Base-by-base conservation (phyloP, 1,284 basidiomycete species). In the Psilocybe mexicana region DNA sequence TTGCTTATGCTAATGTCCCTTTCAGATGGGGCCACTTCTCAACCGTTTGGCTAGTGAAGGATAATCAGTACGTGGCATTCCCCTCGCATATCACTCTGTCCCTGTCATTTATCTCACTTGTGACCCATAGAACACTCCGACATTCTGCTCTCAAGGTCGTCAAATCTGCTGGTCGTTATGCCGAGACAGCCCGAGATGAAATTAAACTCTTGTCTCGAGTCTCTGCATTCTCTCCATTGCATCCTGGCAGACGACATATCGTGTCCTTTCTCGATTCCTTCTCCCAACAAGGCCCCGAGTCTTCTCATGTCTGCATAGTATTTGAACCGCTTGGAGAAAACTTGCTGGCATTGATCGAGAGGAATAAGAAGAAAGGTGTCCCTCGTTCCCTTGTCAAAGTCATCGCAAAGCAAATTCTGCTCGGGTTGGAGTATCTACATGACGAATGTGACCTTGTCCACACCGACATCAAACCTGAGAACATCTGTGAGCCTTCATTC, bases 241-340 rank as follows among this genome's bases (percentile, higher is more conserved):
- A 92, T 69, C 83, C 81, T 6, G 91, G 92, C 46, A 79, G 86
- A 54, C 73, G 79, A 12, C 80, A 92, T 66, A 84, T 94, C 60
- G 92, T 96, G 58, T 88, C 91, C 24, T 91, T 95, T 63, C 84
- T 96, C 63, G 93, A 96, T 74, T 91, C 92, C 43, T 96, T 96
- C 72, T 80, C 82, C 3, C 87, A 91, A 66, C 71, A 76, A 61
- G 79, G 80, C 2, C 83, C 84, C 14, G 83, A 87, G 61, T 85
- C 86, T 6, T 80, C 80, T 6, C 93, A 96, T 70, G 85, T 96
- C 54, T 96, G 93, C 76, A 93, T 96, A 68, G 90, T 94, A 26
- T 94, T 94, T 64, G 94, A 96, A 73, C 93, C 94, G 0, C 82
- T 96, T 7, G 93, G 93, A 51, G 94, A 95, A 76, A 94, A 93